Conservation (phyloP, 805 yeast species). For the Tetrapisispora taiwanensis region DNA sequence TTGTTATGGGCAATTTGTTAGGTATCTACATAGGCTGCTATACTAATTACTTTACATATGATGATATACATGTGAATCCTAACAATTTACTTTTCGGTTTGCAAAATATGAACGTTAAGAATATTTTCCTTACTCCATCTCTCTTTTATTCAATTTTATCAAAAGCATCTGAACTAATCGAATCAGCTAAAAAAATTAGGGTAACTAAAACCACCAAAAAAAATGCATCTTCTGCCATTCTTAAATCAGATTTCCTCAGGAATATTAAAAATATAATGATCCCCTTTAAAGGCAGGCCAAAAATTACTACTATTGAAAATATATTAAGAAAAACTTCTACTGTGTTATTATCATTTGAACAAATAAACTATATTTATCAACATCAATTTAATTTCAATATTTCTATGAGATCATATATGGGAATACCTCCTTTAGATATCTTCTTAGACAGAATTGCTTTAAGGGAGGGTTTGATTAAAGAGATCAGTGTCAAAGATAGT, state of each 20-base stretch:
- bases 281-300: conserved; percentile 67
- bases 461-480: conserved; percentile 77
- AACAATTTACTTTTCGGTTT: conserved; percentile 56
- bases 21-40: conserved; percentile 84
- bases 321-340: conserved; percentile 54
- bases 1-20: conserved; percentile 69
- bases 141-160: conserved; percentile 69
- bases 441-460: conserved; percentile 81
- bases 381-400: conserved; percentile 77
- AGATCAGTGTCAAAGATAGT: conserved; percentile 48
- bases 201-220: conserved; percentile 1
- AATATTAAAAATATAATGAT: conserved; percentile 76
- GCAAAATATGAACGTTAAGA: conserved; percentile 72
- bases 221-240: conserved; percentile 7
- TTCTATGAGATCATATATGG: conserved; percentile 68
- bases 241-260: conserved; percentile 33
- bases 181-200: neutral
- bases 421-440: conserved; percentile 78
- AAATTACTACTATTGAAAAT: conserved; percentile 44
- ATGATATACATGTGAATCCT: conserved; percentile 69
- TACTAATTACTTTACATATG: conserved; percentile 69
- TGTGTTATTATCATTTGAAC: conserved; percentile 53
- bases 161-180: conserved; percentile 43
- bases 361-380: conserved; percentile 68
- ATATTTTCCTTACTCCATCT: conserved; percentile 73